Evolutionary conservation across 371 early-diverging fungal genomes (phyloP), one percentile per base, ranked within the genome.

Genomic region (Mortierella sp.): DNA sequence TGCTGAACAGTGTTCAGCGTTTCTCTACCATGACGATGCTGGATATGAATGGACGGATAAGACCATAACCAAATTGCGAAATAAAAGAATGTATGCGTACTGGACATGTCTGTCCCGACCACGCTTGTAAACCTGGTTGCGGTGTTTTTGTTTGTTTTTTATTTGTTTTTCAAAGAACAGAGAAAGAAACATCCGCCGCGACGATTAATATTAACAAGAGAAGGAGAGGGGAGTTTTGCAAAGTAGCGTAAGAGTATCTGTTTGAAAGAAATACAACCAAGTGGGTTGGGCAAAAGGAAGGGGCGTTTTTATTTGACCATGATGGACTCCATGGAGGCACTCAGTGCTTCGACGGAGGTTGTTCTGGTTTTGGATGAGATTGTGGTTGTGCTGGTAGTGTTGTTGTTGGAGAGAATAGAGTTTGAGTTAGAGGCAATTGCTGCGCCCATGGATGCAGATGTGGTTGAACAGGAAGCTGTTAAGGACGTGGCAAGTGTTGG

Each of bases 291-390:
- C n/a, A n/a, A n/a, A n/a, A n/a, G n/a, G n/a, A n/a, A n/a, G n/a
- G n/a, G n/a, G n/a, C n/a, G n/a, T n/a, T n/a, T 64, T 71, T 66
- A 80, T 68, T 81, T 81, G 71, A 81, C 77, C 53, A 43, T 73
- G 39, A 81, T 47, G n/a, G 81, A 76, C 55, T 68, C 81, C 64
- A 76, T 73, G 13, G 76, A 67, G n/a, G 77, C 65, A n/a, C 66
- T 68, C 29, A 79, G 34, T 64, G 75, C 26, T 24, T 71, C 75
- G 14, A 79, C 24, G 26, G 74, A 71, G 64, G 50, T 41, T 19
- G 67, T 61, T 65, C 11, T 66, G 19, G 72, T 52, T 45, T 70
- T 40, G 26, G 39, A 55, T 48, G 70, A 19, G 22, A 43, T 24
- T 29, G 50, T 39, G 6, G 29, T 66, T 43, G 72, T 34, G 29